Evolutionary conservation across 1,139 yeast species (phyloP), one percentile per base, ranked within the genome.

Genomic region (Hansenula lynferdii): DNA sequence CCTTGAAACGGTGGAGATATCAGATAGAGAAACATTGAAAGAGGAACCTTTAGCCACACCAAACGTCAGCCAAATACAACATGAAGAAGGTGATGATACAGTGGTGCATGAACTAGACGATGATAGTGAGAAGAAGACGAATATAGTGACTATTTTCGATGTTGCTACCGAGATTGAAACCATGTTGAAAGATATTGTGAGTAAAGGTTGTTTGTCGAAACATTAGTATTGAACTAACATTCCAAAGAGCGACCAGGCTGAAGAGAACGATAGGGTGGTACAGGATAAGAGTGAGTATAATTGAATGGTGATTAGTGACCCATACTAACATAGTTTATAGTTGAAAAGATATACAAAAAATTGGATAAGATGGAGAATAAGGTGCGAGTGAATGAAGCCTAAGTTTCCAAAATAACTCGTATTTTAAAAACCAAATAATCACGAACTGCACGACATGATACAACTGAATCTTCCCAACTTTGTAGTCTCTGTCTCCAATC

Each of bases 131-230:
- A 14, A 42, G 31, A 25, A 45, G 41, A 14, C 50, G 6, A 37
- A 57, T 21, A 51, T 58, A 6, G 58, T 60, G 2, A 69, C 80
- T 2, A 69, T 75, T 3, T 70, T 74, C 44, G 82, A 77, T 35
- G 61, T 77, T 16, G 75, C 80, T 1, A 68, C 67, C 39, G 71
- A 65, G 18, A 66, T 78, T 19, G 79, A 76, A 46, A 55, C 55
- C 10, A 60, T 65, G 35, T 48, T 76, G 17, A 56, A 64, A 27
- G 59, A 57, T 6, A 53, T 75, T 8, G 53, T 67, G 17, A 24
- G 54, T 45, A 9, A 2, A 11, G 5, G 28, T 15, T 19, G n/a
- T n/a, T n/a, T n/a, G n/a, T n/a, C n/a, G n/a, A n/a, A n/a, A n/a
- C n/a, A n/a, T n/a, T n/a, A n/a, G n/a, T n/a, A n/a, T n/a, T n/a